phyloP scores from a whole-genome alignment of 1,139 yeast genomes.

The Pichia sp. region DNA sequence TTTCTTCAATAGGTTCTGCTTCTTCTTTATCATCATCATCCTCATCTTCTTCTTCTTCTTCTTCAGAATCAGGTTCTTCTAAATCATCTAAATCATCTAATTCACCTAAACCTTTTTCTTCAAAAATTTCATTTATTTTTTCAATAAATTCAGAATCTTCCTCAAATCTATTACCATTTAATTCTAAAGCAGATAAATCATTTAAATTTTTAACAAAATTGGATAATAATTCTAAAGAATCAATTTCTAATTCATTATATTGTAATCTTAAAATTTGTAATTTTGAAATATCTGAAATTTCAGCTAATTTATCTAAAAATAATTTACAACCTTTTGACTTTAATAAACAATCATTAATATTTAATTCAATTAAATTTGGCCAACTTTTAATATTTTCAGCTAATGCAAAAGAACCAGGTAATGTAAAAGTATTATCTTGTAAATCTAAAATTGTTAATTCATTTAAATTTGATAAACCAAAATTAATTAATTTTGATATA shows the following conservation, averaged over 20 bases:
- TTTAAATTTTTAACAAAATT: constrained; percentile 54
- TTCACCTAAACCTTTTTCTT: constrained; percentile 70
- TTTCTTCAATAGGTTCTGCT: constrained; percentile 42
- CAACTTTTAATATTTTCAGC: constrained; percentile 51
- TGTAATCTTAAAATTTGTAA: constrained; percentile 67
- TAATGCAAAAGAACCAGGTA: constrained; percentile 71
- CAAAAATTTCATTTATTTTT: constrained; percentile 55
- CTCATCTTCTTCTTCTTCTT: constrained; percentile 67
- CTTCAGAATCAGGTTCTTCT: constrained; percentile 85
- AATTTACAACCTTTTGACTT: constrained; percentile 66
- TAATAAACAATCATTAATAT: constrained; percentile 82
- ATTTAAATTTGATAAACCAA: constrained; percentile 62
- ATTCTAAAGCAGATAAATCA: constrained; percentile 58
- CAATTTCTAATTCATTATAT: constrained; percentile 77
- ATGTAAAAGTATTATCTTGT: constrained; percentile 92
- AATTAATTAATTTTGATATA: constrained; percentile 61
- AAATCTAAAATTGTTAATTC: constrained; percentile 68
- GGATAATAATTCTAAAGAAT: constrained; percentile 52
- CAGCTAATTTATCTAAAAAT: constrained; percentile 44
- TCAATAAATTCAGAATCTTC: constrained; percentile 64
- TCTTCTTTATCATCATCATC: constrained; percentile 58
- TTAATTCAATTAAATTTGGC: constrained; percentile 63
- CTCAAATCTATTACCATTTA: constrained; percentile 86
- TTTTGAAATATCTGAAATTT: constrained; percentile 30
- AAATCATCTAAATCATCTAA: constrained; percentile 89